Base-by-base conservation (phyloP, 371 early-diverging fungal species). In the Mucor velutinosus region DNA sequence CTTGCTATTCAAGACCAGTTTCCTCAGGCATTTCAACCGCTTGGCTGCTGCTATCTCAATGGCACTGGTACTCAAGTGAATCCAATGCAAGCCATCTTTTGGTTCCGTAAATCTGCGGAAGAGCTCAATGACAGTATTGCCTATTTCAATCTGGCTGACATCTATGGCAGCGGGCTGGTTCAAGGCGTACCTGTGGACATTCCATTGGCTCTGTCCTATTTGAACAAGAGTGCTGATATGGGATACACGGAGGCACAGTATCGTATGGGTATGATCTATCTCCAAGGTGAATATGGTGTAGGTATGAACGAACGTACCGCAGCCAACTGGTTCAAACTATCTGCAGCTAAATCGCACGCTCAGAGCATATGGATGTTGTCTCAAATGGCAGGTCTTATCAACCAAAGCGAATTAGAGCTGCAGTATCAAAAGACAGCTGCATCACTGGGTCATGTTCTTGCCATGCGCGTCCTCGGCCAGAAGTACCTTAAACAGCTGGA, bases 161-260 rank as follows among this genome's bases (percentile, higher is more conserved):
- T 82, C 33, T 79, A 66, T 30, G 67, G 73, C 14, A 58, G 67
- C 32, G 71, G 69, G 7, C 33, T 60, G 35, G 33, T 66, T 14
- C 25, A 11, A 27, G 66, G 70, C 29, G 60, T 60, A 8, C 60
- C 64, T n/a, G 57, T 49, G 0, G 65, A 82, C 32, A 64, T 66
- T 3, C 21, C 25, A 12, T 55, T 59, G n/a, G 77, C 79, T 0
- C 49, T 78, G 33, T 25, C 67, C 0, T 76, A 64, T 25, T 70
- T 74, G 29, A 59, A 61, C 15, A 62, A 71, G 33, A 74, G 74
- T 59, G 82, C 80, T 6, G 78, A 79, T 33, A 61, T 62, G 47
- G 78, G 76, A 10, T 70, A 79, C 56, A 61, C 79, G 0, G 80
- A 82, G 68, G 82, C 75, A 3, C 79, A 82, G 30, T 78, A 76